A percentile compares a stretch with the other conserved stretches of the same genome.
These are phyloP conservation scores for Psidium friedrichsthalianum DNA, from an alignment of 345 rosid species.

Conservation along the genomic window DNA sequence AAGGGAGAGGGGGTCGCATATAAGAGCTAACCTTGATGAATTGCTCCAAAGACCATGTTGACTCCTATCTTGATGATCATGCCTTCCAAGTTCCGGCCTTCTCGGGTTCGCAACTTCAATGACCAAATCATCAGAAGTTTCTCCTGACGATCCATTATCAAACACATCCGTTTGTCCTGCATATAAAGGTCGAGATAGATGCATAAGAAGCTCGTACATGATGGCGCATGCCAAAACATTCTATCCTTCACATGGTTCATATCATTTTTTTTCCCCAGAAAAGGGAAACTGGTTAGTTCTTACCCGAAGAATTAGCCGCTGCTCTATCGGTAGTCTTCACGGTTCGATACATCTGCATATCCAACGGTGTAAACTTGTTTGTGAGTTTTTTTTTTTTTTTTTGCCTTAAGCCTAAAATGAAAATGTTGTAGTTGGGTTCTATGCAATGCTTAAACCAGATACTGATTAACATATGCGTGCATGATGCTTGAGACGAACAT, in stretches of 20 bases:
- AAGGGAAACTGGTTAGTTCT: neutral
- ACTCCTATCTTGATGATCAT: slow-evolving; percentile 28
- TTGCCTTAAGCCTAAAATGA: neutral
- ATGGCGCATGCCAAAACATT: neutral
- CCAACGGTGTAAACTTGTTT: neutral
- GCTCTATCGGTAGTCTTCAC: slow-evolving; percentile 70
- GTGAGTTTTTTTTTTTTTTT: neutral
- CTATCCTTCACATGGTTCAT: neutral
- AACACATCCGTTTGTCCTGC: slow-evolving; percentile 60
- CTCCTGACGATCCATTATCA: slow-evolving; percentile 79
- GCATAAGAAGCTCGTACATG: neutral
- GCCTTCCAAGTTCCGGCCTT: slow-evolving; percentile 40
- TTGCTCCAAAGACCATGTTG: slow-evolving; percentile 57
- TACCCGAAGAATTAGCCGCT: slow-evolving; percentile 56
- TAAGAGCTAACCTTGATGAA: slow-evolving; percentile 39
- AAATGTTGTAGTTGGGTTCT: neutral
- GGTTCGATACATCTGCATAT: slow-evolving; percentile 64
- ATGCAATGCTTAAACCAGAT: neutral
- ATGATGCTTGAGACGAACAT: neutral
- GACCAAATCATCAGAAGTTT: slow-evolving; percentile 82
- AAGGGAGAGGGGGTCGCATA: neutral
- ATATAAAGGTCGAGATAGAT: neutral
- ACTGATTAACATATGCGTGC: neutral
- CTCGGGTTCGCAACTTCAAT: slow-evolving; percentile 51
- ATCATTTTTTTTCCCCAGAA: neutral